phyloP scores from a whole-genome alignment of 495 filamentous ascomycete species.

The Tricharina praecox region DNA sequence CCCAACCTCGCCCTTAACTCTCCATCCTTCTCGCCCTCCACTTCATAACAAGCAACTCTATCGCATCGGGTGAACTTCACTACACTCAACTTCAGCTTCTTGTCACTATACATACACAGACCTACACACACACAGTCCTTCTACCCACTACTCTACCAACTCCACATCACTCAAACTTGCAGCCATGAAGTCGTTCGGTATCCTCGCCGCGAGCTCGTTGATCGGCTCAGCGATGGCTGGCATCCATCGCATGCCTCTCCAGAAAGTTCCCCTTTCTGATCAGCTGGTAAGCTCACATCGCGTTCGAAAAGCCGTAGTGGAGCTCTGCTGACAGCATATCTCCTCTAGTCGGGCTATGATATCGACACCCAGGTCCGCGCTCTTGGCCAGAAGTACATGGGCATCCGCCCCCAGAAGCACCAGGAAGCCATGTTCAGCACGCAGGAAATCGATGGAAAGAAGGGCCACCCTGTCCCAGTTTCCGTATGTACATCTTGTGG shows the following conservation, averaged over 20 bases:
- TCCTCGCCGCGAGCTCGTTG: conserved; percentile 63
- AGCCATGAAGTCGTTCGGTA: conserved; percentile 66
- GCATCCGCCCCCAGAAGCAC: conserved; percentile 52
- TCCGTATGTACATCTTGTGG: conserved; percentile 28
- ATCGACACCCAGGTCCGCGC: conserved; percentile 64
- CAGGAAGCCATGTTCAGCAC: conserved; percentile 63
- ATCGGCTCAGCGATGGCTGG: conserved; percentile 66
- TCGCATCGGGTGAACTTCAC: too few species aligned
- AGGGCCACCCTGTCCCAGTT: conserved; percentile 68
- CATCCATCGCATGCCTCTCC: conserved; percentile 85
- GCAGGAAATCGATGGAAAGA: conserved; percentile 45
- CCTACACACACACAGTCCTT: too few species aligned
- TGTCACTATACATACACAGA: too few species aligned
- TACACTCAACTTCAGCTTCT: too few species aligned
- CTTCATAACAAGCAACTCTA: too few species aligned
- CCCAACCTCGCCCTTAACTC: neutral
- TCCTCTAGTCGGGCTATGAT: conserved; percentile 49
- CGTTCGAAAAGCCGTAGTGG: neutral
- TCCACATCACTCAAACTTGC: neutral
- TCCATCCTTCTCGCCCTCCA: neutral
- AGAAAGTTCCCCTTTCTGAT: conserved; percentile 84
- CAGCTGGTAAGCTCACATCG: conserved; percentile 48
- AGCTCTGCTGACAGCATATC: neutral
- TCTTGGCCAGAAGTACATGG: conserved; percentile 89
- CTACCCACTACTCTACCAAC: neutral